These are phyloP conservation scores for Solanum acaule DNA, from an alignment of 257 asterid genomes.

Conservation along the genomic window DNA sequence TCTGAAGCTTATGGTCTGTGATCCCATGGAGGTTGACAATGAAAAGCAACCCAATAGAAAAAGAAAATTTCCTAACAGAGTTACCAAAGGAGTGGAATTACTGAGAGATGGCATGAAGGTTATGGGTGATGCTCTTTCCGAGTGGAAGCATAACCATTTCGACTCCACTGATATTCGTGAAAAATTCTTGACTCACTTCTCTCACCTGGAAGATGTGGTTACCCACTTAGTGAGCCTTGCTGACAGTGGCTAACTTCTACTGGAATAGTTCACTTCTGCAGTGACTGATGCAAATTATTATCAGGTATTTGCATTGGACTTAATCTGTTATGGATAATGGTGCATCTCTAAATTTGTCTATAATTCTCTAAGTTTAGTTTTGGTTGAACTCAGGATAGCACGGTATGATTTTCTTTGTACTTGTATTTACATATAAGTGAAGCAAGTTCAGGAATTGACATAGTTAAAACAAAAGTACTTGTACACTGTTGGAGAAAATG, in stretches of 20 bases:
- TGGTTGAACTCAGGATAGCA: neutral
- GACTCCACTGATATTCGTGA: constrained; percentile 42
- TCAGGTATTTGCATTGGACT: neutral
- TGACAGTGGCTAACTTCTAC: constrained; percentile 17
- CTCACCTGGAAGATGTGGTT: constrained; percentile 63
- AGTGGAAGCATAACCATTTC: constrained; percentile 50
- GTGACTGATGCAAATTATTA: neutral
- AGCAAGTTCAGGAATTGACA: too few relatives aligned
- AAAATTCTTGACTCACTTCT: constrained; percentile 50
- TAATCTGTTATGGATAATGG: neutral
- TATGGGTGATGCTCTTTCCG: constrained; percentile 66
- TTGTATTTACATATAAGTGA: neutral
- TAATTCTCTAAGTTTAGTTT: neutral
- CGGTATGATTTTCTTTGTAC: neutral
- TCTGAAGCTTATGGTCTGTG: constrained; percentile 13
- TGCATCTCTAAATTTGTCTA: neutral
- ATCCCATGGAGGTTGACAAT: constrained; percentile 56
- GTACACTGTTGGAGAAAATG: neutral
- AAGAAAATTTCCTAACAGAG: constrained; percentile 74
- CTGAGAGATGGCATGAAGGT: constrained; percentile 71
- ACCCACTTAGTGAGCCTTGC: constrained; percentile 60
- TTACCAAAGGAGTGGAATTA: constrained; percentile 66
- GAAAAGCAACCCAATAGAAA: constrained; percentile 33
- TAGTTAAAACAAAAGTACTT: too few relatives aligned
- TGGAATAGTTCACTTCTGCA: neutral